Conservation (phyloP, 2,329 filamentous ascomycete species). For the Penicillium sclerotigenum region DNA sequence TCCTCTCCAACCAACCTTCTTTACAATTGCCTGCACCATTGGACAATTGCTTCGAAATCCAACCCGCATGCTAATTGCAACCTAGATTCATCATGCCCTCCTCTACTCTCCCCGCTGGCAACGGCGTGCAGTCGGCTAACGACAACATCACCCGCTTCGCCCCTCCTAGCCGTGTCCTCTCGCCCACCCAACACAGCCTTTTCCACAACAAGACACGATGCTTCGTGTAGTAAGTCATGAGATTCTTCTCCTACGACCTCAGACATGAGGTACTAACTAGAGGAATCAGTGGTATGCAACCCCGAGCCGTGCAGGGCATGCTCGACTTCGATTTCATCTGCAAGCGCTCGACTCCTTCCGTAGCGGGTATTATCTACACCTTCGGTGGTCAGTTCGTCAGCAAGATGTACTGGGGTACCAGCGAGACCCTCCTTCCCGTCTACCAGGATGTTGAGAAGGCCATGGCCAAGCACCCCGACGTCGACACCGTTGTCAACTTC, state of each 20-base stretch:
- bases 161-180: slow-evolving; percentile 86
- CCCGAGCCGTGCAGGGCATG: slow-evolving; percentile 86
- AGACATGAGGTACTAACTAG: slow-evolving; percentile 14
- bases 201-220: slow-evolving; percentile 99
- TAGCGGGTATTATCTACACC: slow-evolving; percentile 99
- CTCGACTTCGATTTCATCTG: slow-evolving; percentile 99
- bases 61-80: slow-evolving; percentile 3
- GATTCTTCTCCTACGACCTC: background rate
- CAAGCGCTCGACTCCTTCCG: slow-evolving; percentile 94
- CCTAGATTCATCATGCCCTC: slow-evolving; percentile 52
- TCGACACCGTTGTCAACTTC: slow-evolving; percentile 99
- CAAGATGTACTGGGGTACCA: slow-evolving; percentile 99
- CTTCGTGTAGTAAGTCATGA: slow-evolving; percentile 78
- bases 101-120: slow-evolving; percentile 50
- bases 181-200: slow-evolving; percentile 83
- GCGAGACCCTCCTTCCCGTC: slow-evolving; percentile 95
- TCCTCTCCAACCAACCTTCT: background rate
- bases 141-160: slow-evolving; percentile 98
- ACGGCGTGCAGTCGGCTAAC: slow-evolving; percentile 71
- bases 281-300: slow-evolving; percentile 78
- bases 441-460: slow-evolving; percentile 94
- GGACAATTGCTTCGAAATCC: background rate
- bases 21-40: background rate
- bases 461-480: slow-evolving; percentile 92
- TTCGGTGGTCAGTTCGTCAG: slow-evolving; percentile 99